Evolutionary conservation across 2,329 filamentous ascomycete species (phyloP).

Genomic region (Penicillium expansum): DNA sequence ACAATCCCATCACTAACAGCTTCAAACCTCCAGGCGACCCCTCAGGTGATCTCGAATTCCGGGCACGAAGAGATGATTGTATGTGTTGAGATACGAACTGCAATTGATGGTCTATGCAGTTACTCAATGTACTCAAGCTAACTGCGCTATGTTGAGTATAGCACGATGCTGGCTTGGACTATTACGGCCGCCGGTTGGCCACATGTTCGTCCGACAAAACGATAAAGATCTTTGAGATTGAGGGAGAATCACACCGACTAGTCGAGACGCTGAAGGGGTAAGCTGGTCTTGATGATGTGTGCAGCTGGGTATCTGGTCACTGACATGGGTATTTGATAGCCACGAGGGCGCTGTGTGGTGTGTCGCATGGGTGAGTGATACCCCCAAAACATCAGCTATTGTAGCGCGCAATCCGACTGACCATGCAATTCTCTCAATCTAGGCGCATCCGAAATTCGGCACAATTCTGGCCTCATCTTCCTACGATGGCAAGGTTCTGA

Average conservation of each 20-base stretch:
- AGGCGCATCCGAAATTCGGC: constrained; percentile 94
- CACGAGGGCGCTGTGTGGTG: constrained; percentile 98
- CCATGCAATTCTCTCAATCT: constrained; percentile 2
- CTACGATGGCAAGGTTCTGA: constrained; percentile 97
- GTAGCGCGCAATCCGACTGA: constrained; percentile 8
- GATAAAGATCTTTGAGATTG: constrained; percentile 98
- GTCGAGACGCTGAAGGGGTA: constrained; percentile 94
- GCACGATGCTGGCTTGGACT: constrained; percentile 98
- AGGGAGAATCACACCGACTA: constrained; percentile 84
- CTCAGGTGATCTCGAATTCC: constrained; percentile 76
- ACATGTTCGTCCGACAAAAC: constrained; percentile 98
- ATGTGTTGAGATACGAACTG: constrained; percentile 47
- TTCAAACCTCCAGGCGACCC: constrained; percentile 49
- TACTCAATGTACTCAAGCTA: background rate
- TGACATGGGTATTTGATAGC: constrained; percentile 47
- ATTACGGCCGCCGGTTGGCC: constrained; percentile 92
- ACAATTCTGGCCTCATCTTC: constrained; percentile 93
- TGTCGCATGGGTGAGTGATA: constrained; percentile 71
- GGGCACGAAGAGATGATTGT: constrained; percentile 99
- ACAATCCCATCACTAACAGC: constrained; percentile 11
- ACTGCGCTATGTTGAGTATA: constrained; percentile 33
- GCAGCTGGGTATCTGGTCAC: background rate
- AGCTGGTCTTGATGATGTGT: constrained; percentile 12
- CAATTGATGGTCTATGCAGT: constrained; percentile 8
- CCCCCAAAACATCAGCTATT: background rate